Base-by-base conservation (phyloP, 805 yeast species). In the Wickerhamiella azyma region DNA sequence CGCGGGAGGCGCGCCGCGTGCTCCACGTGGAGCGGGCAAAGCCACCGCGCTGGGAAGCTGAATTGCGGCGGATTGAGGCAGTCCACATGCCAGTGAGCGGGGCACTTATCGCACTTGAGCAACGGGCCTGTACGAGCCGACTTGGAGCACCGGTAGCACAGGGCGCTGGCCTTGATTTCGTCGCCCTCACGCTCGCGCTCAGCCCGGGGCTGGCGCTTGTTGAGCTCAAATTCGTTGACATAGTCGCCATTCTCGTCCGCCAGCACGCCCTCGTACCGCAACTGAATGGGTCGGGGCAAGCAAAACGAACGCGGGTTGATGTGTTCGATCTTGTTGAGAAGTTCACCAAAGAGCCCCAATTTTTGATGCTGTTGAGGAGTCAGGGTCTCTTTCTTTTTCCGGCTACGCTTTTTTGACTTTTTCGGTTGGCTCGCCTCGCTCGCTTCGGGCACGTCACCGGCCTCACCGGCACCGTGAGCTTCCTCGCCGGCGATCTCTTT, bases 11-110 rank as follows among this genome's bases (percentile, higher is more conserved):
- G 44, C 19, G 52, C 55, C 3, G 48, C 52, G 39, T 51, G 53
- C 40, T 73, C 81, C 17, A 76, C 75, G 64, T 85, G 96, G 53
- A 82, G 80, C 2, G 96, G 97, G 62, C 95, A 92, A 65, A 75
- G 78, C 97, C 96, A 89, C 60, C 79, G 83, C 39, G 70, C 69
- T 1, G 92, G 84, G 16, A 80, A 75, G 5, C 80, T 68, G 13
- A 84, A 70, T 53, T 85, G 65, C 1, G 95, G 94, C 1, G 84
- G 82, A 43, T 72, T 69, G 13, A 88, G 62, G 61, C 97, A 88
- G 62, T 89, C 96, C 40, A 88, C 62, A 64, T 88, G 97, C 94
- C 94, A 88, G 14, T 78, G 72, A 3, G 81, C 66, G 0, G 80
- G 69, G 61, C 97, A 88, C 56, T 79, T 82, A 56, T 85, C 96